A percentile compares a stretch with the other conserved stretches of the same genome.
phyloP scores from a whole-genome alignment of 805 yeast genomes.

The Wickerhamiella vanderwaltii region DNA sequence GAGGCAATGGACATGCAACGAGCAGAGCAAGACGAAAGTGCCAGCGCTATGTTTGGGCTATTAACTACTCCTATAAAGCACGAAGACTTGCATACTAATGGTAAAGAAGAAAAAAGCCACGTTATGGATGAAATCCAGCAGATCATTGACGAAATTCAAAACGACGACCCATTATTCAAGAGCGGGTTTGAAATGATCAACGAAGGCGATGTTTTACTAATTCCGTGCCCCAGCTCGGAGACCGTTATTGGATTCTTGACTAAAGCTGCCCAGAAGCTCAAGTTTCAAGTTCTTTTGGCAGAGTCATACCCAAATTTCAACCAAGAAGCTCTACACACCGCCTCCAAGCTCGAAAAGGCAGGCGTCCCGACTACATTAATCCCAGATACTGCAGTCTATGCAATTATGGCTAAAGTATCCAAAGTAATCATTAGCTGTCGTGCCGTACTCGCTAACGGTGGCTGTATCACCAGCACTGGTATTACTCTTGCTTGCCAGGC shows the following conservation, averaged over 20 bases:
- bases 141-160: conserved; percentile 78
- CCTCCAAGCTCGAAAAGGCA: conserved; percentile 64
- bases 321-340: conserved; percentile 64
- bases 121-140: conserved; percentile 88
- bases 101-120: conserved; percentile 48
- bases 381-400: conserved; percentile 86
- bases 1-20: conserved; percentile 29
- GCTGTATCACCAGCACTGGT: conserved; percentile 80
- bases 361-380: conserved; percentile 82
- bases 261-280: conserved; percentile 79
- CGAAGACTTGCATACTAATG: conserved; percentile 35
- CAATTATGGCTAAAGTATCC: conserved; percentile 95
- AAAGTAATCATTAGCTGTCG: conserved; percentile 89
- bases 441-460: conserved; percentile 93
- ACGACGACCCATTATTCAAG: conserved; percentile 80
- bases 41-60: conserved; percentile 67
- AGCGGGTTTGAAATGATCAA: conserved; percentile 90
- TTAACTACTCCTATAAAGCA: conserved; percentile 37
- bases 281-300: conserved; percentile 76
- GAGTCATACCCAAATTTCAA: conserved; percentile 87
- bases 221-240: conserved; percentile 90
- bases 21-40: conserved; percentile 13
- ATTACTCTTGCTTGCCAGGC: conserved; percentile 89
- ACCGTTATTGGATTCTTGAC: conserved; percentile 79
- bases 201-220: conserved; percentile 55